Conservation (phyloP, 352 stramenopile species). For the Pythium sukuiense region DNA sequence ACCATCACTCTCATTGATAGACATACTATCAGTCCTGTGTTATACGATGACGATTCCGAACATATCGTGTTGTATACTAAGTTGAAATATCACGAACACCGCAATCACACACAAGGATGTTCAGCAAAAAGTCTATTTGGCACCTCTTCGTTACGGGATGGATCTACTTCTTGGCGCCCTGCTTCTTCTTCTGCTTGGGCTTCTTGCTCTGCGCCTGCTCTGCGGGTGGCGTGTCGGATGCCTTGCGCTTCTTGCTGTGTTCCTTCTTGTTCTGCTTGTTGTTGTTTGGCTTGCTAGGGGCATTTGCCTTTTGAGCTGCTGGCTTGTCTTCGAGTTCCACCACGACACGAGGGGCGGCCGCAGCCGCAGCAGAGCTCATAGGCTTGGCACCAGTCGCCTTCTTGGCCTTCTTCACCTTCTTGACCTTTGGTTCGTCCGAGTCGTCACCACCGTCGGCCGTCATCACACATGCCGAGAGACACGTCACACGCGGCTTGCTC, state of each 20-base stretch:
- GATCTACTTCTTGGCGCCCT: conserved; percentile 16
- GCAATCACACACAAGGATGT: too few species aligned
- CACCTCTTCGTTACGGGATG: not conserved
- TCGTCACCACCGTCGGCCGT: conserved; percentile 26
- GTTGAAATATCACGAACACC: not conserved
- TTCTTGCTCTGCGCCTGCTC: conserved; percentile 24
- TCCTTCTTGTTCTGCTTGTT: conserved; percentile 3
- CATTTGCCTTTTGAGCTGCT: not conserved
- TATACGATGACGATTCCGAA: not conserved
- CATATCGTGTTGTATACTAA: not conserved
- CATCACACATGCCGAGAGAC: conserved; percentile 62
- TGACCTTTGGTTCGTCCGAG: conserved; percentile 36
- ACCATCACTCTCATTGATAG: conserved; percentile 8
- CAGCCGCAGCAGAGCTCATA: conserved; percentile 25
- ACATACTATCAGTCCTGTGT: not conserved
- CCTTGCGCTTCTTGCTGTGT: conserved; percentile 26
- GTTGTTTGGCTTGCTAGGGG: conserved; percentile 4
- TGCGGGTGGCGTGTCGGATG: not conserved
- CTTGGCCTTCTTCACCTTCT: conserved; percentile 42
- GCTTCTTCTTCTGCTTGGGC: conserved; percentile 29
- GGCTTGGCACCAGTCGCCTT: conserved; percentile 2
- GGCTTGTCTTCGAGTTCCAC: conserved; percentile 54
- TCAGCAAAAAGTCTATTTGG: not conserved
- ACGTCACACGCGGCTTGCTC: conserved; percentile 75
- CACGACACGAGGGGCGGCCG: conserved; percentile 55